Evolutionary conservation across 257 asterid genomes (phyloP).

Genomic region (Penstemon davidsonii): DNA sequence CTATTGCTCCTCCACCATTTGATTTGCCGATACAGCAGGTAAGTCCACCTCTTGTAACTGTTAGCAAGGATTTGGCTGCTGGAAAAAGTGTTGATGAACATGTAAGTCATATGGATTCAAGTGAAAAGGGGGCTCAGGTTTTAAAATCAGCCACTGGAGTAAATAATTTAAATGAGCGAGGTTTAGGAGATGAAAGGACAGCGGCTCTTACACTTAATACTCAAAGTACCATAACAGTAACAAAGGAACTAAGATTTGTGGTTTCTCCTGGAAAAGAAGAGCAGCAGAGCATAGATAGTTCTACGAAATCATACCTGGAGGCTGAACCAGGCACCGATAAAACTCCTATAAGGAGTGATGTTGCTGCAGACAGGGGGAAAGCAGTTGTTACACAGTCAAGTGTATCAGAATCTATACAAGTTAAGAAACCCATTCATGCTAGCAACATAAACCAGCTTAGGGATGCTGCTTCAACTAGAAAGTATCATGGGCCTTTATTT

Average conservation of each 20-base stretch:
- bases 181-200: slow-evolving; percentile 50
- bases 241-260: slow-evolving; percentile 54
- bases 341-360: slow-evolving; percentile 56
- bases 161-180: slow-evolving; percentile 51
- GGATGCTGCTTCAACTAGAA: slow-evolving; percentile 70
- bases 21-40: slow-evolving; percentile 63
- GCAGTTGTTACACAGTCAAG: slow-evolving; percentile 53
- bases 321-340: slow-evolving; percentile 51
- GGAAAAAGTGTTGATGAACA: slow-evolving; percentile 57
- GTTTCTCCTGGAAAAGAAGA: slow-evolving; percentile 69
- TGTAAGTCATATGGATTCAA: slow-evolving; percentile 44
- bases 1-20: slow-evolving; percentile 83
- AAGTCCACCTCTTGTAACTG: slow-evolving; percentile 42
- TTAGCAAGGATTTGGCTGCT: slow-evolving; percentile 54
- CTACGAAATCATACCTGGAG: slow-evolving; percentile 62
- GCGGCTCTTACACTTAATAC: slow-evolving; percentile 40
- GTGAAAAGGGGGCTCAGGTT: slow-evolving; percentile 59
- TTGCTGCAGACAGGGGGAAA: slow-evolving; percentile 75
- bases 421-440: slow-evolving; percentile 62
- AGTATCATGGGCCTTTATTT: slow-evolving; percentile 95
- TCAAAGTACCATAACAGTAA: slow-evolving; percentile 41
- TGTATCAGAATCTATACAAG: slow-evolving; percentile 58
- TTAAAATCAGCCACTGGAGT: slow-evolving; percentile 43
- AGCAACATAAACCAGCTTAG: slow-evolving; percentile 60
- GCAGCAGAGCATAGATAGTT: slow-evolving; percentile 50